Base-by-base conservation (phyloP, 371 early-diverging fungal genomes). In the Rhizopus sp. region DNA sequence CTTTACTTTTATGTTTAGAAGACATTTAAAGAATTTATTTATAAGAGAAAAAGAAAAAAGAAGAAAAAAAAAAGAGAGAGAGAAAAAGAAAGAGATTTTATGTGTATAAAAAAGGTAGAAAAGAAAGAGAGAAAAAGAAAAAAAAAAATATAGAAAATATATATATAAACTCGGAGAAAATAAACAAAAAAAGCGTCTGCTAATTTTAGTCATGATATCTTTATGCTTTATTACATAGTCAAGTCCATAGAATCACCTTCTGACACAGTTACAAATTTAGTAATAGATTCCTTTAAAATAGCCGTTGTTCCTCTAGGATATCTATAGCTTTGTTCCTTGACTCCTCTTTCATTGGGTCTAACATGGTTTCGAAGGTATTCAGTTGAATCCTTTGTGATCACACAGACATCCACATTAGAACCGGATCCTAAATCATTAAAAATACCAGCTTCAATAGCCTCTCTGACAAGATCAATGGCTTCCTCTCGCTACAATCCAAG, bases 371-470 rank as follows among this genome's bases (percentile, higher is more conserved):
- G 85, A 50, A 94, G 82, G 51, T 90, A 88, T 52, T 96, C 95
- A 15, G 89, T 87, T 39, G 82, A 82, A 48, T 81, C 77, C 69
- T 90, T 89, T 60, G 88, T 93, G 70, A 98, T 93, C 13, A 98
- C 94, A 57, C 85, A 86, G 6, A 98, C 89, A 82, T 99, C 99
- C 59, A 99, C 97, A 73, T 98, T 98, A 32, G 94, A 93, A 62
- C 99, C 99, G 45, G 99, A 99, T 65, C 99, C 99, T 48, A 99
- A 80, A 81, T 99, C 99, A 77, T 99, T 99, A 75, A 97, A 94
- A 62, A 99, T 95, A 85, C 99, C 99, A 31, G 99, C 94, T 75
- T 94, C 88, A 63, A 99, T 95, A 42, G 99, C 98, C 56, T 93
- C 92, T 63, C 87, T 85, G 31, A 97, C 99, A 45, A 99, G 69